Base-by-base conservation (phyloP, 805 yeast genomes). In the Cephaloascus albidus region DNA sequence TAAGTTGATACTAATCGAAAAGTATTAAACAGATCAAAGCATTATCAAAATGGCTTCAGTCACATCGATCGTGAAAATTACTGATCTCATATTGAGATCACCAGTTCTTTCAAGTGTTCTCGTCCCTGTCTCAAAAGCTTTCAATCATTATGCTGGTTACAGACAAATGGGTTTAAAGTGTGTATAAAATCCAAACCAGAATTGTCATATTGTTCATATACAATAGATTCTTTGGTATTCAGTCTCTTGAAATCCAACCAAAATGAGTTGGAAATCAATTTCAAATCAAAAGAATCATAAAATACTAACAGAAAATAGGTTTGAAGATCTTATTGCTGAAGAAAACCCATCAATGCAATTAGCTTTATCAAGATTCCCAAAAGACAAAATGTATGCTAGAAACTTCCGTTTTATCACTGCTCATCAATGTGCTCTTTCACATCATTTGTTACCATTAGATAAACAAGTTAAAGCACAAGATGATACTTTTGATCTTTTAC, bases 391-490 rank as follows among this genome's bases (percentile, higher is more conserved):
- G 35, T 93, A 90, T 65, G 87, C 94, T 47, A 86, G 98, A 72
- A 83, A 82, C 59, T 93, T 71, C 78, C 85, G 98, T 73, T 75
- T 85, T 48, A 72, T 90, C 49, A 85, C 94, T 50, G 96, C 97
- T 45, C 89, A 83, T 61, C 98, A 93, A 72, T 74, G 78, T 41
- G 74, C 89, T 37, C 71, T 89, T 50, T 72, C 89, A 41, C 95
- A 87, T 62, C 88, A 85, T 55, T 65, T 93, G 45, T 74, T 93
- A 54, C 95, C 97, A 54, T 72, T 76, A 45, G 74, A 74, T 55
- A 81, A 90, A 66, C 83, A 81, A 53, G 70, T 85, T 45, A 76
- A 79, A 61, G 76, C 87, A 23, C 85, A 79, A 56, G 90, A 90
- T 46, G 95, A 86, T 62, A 64, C 65, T 42, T 84, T 84, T 52